Percentiles rank a stretch among this genome's conserved stretches.
Conservation (phyloP, 2,329 filamentous ascomycete species). For the Chaetothyriales sp. region DNA sequence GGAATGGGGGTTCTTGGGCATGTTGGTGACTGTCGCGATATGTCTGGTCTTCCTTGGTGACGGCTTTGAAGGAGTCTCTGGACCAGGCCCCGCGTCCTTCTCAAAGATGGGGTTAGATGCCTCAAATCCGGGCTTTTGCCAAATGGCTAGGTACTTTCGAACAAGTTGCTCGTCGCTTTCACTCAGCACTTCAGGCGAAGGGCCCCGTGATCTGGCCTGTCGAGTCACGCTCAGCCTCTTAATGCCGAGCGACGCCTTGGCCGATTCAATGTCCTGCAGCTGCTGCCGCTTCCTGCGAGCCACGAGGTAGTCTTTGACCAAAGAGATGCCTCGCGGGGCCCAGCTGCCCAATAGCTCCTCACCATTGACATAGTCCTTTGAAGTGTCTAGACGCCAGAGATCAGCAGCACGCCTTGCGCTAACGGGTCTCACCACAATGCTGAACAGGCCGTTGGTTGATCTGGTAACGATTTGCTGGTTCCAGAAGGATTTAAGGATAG, state of each 20-base stretch:
- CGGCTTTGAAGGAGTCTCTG: conserved; percentile 26
- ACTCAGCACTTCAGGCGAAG: conserved; percentile 7
- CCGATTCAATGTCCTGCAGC: conserved; percentile 62
- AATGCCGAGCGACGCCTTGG: conserved; percentile 29
- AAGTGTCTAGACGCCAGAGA: conserved; percentile 90
- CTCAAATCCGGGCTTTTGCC: conserved; percentile 21
- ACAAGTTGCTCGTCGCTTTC: conserved; percentile 25
- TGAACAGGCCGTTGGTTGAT: conserved; percentile 75
- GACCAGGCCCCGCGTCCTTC: conserved; percentile 21
- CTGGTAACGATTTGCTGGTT: conserved; percentile 73
- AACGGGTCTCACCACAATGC: conserved; percentile 67
- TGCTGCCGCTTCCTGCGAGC: conserved; percentile 59
- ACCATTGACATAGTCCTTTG: conserved; percentile 89
- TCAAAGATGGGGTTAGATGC: conserved; percentile 29
- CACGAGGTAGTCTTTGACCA: conserved; percentile 75
- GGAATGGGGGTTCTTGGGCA: conserved; percentile 65
- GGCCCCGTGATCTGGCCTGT: conserved; percentile 5
- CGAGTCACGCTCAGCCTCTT: conserved; percentile 21
- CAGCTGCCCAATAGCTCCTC: conserved; percentile 75
- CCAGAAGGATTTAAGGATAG: conserved; percentile 76
- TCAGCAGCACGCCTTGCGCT: conserved; percentile 85
- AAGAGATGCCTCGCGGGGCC: conserved; percentile 75
- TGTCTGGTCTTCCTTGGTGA: conserved; percentile 42
- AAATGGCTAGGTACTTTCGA: conserved; percentile 20
- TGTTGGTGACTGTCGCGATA: conserved; percentile 58